Evolutionary conservation across 495 filamentous ascomycete species (phyloP), one percentile per base, ranked within the genome.

Genomic region (Aspergillus bertholletiae): DNA sequence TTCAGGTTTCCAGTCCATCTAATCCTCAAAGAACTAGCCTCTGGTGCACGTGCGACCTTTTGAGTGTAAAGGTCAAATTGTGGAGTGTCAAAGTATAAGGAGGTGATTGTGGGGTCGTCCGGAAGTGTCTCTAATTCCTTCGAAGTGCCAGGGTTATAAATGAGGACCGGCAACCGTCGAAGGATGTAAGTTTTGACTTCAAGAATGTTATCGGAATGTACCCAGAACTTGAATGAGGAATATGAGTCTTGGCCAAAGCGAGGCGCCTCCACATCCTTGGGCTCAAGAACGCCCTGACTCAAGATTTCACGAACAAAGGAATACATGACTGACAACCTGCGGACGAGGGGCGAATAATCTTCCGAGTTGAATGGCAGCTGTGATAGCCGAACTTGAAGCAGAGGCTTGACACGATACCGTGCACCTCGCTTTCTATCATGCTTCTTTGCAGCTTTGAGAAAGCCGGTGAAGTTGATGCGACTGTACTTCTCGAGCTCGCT

Each of bases 401-500:
- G 81, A 20, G 94, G 91, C 53, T 89, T 84, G 49, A 98, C 89
- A 63, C 87, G 90, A 72, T 96, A 97, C 9, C 73, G 80, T 64
- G 70, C 83, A 47, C 87, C 92, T 45, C 91, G 84, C 69, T 89
- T 93, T 45, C 94, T 86, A 65, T 98, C 94, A 72, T 98, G 94
- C 69, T 98, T 98, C 82, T 98, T 98, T 22, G 88, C 91, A 23
- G 96, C 95, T 76, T 98, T 98, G 59, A 97, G 80, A 67, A 97
- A 96, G 27, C 92, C 95, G 9, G 95, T 96, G 70, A 96, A 98
- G 70, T 98, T 98, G 71, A 96, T 86, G 22, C 88, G 89, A 66
- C 89, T 94, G 72, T 92, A 98, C 66, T 92, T 96, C 68, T 96
- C 90, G 54, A 98, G 76, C 71, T 96, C 89, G 66, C 87, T 95